phyloP scores from a whole-genome alignment of 345 rosid species.

The Corymbia maculata region DNA sequence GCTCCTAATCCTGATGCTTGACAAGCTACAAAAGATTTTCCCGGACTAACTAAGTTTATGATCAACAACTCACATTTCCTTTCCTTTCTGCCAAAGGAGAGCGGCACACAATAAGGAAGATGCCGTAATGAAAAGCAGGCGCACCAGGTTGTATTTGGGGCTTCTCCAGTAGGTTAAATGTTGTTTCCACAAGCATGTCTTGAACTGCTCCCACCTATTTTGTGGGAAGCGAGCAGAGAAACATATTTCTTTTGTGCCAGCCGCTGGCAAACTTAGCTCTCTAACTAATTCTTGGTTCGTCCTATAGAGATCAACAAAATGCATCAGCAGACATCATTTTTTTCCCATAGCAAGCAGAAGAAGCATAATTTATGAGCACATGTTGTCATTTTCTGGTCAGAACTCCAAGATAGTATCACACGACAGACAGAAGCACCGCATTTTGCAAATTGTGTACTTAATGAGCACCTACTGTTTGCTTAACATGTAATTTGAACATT shows the following conservation, averaged over 20 bases:
- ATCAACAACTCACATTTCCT: conserved; percentile 13
- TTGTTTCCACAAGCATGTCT: conserved; percentile 36
- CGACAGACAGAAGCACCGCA: neutral
- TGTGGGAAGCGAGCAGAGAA: conserved; percentile 9
- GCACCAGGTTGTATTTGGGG: conserved; percentile 19
- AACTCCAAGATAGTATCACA: neutral
- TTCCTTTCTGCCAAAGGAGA: conserved; percentile 28
- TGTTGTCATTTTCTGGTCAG: neutral
- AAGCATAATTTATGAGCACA: neutral
- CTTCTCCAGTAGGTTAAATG: conserved; percentile 28
- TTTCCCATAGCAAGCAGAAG: neutral
- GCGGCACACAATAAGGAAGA: conserved; percentile 14
- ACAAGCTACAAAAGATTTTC: neutral
- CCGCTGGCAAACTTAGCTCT: conserved; percentile 3
- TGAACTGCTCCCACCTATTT: conserved; percentile 21
- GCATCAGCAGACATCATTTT: neutral
- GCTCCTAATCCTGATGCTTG: neutral
- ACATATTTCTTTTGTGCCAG: conserved; percentile 7
- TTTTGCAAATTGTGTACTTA: neutral
- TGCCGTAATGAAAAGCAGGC: neutral
- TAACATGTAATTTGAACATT: neutral
- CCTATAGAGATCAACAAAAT: neutral
- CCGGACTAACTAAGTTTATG: neutral
- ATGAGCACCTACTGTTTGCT: neutral
- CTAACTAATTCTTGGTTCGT: conserved; percentile 8